Conservation (phyloP, 2,329 filamentous ascomycete genomes). For the Aspergillus ruber region DNA sequence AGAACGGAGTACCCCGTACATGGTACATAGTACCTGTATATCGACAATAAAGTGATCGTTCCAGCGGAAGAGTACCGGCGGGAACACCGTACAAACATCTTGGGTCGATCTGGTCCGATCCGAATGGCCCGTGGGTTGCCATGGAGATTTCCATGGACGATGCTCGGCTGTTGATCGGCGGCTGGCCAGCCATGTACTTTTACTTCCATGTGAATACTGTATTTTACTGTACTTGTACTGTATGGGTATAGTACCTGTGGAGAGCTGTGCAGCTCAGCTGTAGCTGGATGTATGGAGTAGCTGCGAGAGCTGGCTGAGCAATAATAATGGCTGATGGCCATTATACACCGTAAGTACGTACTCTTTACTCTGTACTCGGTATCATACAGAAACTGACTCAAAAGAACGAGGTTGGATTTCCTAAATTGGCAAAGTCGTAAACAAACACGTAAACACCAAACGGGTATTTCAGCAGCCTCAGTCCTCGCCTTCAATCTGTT, state of each 20-base stretch:
- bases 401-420: conserved; percentile 4
- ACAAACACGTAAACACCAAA: conserved; percentile 13
- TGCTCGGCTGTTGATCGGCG: background rate
- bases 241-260: too few species aligned
- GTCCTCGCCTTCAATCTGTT: conserved; percentile 1
- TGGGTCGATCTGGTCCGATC: background rate
- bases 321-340: too few species aligned
- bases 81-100: background rate
- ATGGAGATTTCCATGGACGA: background rate
- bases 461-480: background rate
- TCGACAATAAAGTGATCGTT: background rate
- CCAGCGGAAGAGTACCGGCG: background rate
- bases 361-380: too few species aligned
- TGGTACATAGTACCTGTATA: too few species aligned
- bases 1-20: background rate
- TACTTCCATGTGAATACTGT: too few species aligned
- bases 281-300: too few species aligned
- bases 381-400: background rate
- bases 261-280: too few species aligned
- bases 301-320: background rate
- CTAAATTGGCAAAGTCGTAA: conserved; percentile 14
- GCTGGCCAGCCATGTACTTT: background rate
- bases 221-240: too few species aligned
- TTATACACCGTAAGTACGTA: too few species aligned
- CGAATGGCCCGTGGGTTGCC: background rate